Percentiles rank a stretch among this genome's conserved stretches.
phyloP scores from a whole-genome alignment of 805 yeast species.

The Zygotorulaspora sp. region DNA sequence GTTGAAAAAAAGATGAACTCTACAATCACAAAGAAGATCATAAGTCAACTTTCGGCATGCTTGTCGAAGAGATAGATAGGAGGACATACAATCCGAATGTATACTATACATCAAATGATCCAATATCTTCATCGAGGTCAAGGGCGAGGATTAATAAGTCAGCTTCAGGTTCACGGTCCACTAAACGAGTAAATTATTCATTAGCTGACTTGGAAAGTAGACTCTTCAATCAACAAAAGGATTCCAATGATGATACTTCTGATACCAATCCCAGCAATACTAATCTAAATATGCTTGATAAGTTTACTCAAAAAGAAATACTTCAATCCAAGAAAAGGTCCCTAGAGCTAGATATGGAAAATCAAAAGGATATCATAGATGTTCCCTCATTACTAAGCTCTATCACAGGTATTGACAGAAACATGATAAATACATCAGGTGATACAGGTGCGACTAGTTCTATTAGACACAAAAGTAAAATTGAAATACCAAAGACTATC shows the following conservation, averaged over 20 bases:
- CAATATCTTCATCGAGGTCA: conserved; percentile 20
- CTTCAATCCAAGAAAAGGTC: conserved; percentile 31
- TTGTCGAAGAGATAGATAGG: conserved; percentile 34
- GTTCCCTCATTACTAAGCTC: conserved; percentile 31
- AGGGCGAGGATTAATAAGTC: conserved; percentile 21
- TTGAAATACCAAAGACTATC: conserved; percentile 31
- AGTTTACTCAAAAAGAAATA: conserved; percentile 29
- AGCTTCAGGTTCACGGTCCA: conserved; percentile 22
- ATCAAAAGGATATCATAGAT: conserved; percentile 27
- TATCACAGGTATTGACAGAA: conserved; percentile 31
- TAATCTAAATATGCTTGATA: conserved; percentile 19
- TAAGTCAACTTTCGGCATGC: conserved; percentile 6
- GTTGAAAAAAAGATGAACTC: no score
- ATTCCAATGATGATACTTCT: conserved; percentile 8
- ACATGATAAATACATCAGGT: conserved; percentile 26
- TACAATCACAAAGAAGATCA: neutral
- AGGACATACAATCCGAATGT: conserved; percentile 33
- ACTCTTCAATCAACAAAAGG: conserved; percentile 22
- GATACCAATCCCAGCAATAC: conserved; percentile 4
- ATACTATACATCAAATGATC: conserved; percentile 29
- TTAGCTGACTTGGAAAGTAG: conserved; percentile 34
- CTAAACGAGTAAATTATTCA: conserved; percentile 35
- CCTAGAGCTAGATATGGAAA: conserved; percentile 35
- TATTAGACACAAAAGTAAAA: conserved; percentile 25
- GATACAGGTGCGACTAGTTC: conserved; percentile 11